Evolutionary conservation across 768 basidiomycete species (phyloP), one percentile per base, ranked within the genome.

Genomic region (Termitomyces sp.): DNA sequence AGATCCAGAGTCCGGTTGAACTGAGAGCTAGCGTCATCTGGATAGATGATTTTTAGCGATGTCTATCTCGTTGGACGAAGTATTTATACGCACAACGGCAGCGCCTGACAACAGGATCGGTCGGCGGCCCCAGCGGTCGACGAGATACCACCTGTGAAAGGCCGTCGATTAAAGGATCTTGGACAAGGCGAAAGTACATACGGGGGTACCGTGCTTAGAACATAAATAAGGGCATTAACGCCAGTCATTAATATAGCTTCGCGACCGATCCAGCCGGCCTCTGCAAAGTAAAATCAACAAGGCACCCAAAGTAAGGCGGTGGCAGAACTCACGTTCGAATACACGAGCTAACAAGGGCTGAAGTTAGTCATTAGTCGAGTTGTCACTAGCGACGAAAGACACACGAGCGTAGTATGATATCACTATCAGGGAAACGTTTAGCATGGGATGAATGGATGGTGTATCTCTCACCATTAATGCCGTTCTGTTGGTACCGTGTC

Each of bases 221-320:
- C 64, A 60, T 93, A 93, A 56, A 93, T 86, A 51, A 90, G 75
- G 7, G 88, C 84, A 63, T 97, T 98, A 65, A 97, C 89, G 1
- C 94, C 95, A 12, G 94, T 92, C 95, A 98, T 98, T 23, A 98
- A 76, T 57, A 98, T 83, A 12, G 95, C 95, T 64, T 95, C 85
- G 38, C 95, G 81, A 13, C 95, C 95, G 50, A 94, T 79, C 94
- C 94, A 98, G 53, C 95, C 95, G 50, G 95, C 95, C 78, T 88
- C 92, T 94, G 66, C 31, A 39, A 56, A 53, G 46, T 36, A 54
- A 32, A 45, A 64, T 53, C 65, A 49, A 23, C 1, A 41, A 27
- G 22, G 22, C 22, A 48, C 39, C 53, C 11, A 2, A 7, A 16
- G n/a, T 16, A 48, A 2, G 35, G 12, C n/a, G n/a, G n/a, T 31